These are phyloP conservation scores for Eutrema heterophyllum DNA, from an alignment of 345 rosid genomes.

Conservation along the genomic window DNA sequence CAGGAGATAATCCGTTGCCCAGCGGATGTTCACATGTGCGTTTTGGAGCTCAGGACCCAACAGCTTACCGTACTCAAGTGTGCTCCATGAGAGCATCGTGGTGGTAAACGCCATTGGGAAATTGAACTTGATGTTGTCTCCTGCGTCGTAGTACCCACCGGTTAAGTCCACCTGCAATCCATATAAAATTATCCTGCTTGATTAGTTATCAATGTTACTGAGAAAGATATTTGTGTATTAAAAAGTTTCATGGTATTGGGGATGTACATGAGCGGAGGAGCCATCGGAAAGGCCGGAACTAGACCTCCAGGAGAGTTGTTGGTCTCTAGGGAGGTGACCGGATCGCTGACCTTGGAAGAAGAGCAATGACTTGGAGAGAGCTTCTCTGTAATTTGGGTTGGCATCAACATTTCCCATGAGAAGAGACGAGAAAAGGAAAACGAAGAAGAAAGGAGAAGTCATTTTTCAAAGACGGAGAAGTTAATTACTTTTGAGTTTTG, in stretches of 20 bases:
- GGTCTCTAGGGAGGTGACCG: slow-evolving; percentile 56
- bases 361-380: slow-evolving; percentile 67
- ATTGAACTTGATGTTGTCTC: slow-evolving; percentile 88
- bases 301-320: slow-evolving; percentile 66
- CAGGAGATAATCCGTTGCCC: slow-evolving; percentile 81
- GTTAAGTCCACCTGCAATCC: slow-evolving; percentile 63
- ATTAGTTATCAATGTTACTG: not conserved
- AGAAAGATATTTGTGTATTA: not conserved
- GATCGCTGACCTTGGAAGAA: slow-evolving; percentile 95
- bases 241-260: not conserved
- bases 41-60: slow-evolving; percentile 59
- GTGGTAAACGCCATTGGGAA: slow-evolving; percentile 95
- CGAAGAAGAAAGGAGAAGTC: slow-evolving; percentile 22
- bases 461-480: slow-evolving; percentile 10
- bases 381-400: slow-evolving; percentile 75
- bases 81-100: slow-evolving; percentile 87
- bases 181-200: not conserved
- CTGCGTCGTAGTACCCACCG: slow-evolving; percentile 95
- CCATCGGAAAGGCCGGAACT: slow-evolving; percentile 80
- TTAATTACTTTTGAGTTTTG: slow-evolving; percentile 7
- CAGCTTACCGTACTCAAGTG: slow-evolving; percentile 70
- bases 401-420: slow-evolving; percentile 32
- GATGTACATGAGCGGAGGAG: slow-evolving; percentile 44
- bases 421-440: slow-evolving; percentile 24
- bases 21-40: slow-evolving; percentile 65